phyloP scores from a whole-genome alignment of 1,139 yeast species.

The Kluyveromyces marxianus region DNA sequence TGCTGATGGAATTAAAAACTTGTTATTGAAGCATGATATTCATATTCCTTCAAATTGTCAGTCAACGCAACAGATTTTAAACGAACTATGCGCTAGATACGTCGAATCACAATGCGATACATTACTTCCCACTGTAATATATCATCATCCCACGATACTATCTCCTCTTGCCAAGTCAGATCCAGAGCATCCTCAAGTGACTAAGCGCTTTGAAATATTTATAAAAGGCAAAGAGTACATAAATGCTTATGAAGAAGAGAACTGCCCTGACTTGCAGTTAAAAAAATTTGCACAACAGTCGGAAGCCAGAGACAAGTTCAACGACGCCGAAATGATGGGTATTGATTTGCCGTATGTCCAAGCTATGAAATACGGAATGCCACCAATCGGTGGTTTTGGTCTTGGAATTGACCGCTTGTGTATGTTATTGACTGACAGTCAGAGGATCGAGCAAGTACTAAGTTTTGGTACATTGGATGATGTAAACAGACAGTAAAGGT shows the following conservation, averaged over 20 bases:
- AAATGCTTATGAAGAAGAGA: slow-evolving; percentile 96
- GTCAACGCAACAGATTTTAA: slow-evolving; percentile 52
- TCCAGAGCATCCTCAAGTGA: slow-evolving; percentile 9
- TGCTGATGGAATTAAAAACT: slow-evolving; percentile 33
- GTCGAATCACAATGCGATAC: slow-evolving; percentile 50
- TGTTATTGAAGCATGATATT: slow-evolving; percentile 8
- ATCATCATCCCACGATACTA: slow-evolving; percentile 75
- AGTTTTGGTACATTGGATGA: slow-evolving; percentile 77
- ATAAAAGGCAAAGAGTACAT: slow-evolving; percentile 75
- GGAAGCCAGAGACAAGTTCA: slow-evolving; percentile 36
- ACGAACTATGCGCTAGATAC: slow-evolving; percentile 51
- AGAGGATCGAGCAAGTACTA: slow-evolving; percentile 71
- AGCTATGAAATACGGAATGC: slow-evolving; percentile 85
- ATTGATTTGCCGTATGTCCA: slow-evolving; percentile 69
- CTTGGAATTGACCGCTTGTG: slow-evolving; percentile 84
- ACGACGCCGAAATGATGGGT: slow-evolving; percentile 55
- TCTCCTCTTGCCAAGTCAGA: slow-evolving; percentile 74
- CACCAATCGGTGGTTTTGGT: slow-evolving; percentile 99
- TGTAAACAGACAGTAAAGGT: slow-evolving; percentile 46
- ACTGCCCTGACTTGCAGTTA: slow-evolving; percentile 66
- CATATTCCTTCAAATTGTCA: slow-evolving; percentile 10
- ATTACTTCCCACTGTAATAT: slow-evolving; percentile 58
- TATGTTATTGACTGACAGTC: slow-evolving; percentile 62
- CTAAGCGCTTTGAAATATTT: slow-evolving; percentile 70
- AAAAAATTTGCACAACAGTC: slow-evolving; percentile 55